These are phyloP conservation scores for Cadophora gregata DNA, from an alignment of 2,329 filamentous ascomycete genomes.

Conservation along the genomic window DNA sequence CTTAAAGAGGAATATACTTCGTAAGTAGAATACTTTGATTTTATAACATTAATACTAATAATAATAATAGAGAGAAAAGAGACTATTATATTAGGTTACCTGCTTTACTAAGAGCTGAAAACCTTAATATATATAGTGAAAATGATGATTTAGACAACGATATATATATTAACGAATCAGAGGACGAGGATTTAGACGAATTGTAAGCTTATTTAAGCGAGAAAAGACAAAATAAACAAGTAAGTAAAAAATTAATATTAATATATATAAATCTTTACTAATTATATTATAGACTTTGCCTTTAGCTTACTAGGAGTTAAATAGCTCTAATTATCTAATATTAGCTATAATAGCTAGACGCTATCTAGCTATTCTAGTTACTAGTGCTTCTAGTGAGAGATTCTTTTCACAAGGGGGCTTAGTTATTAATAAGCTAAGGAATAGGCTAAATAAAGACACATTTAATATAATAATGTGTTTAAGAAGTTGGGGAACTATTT, in stretches of 20 bases:
- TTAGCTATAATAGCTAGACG: slow-evolving; percentile 5
- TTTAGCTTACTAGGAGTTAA: background rate
- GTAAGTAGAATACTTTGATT: background rate
- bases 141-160: background rate
- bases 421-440: background rate
- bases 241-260: background rate
- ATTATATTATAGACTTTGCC: background rate
- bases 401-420: background rate
- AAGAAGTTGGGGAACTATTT: slow-evolving; percentile 1
- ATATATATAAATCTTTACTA: background rate
- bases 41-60: background rate
- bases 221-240: slow-evolving; percentile 2
- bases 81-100: slow-evolving; percentile 2
- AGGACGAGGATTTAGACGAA: background rate
- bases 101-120: background rate
- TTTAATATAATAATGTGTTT: slow-evolving; percentile 7
- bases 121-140: slow-evolving; percentile 2
- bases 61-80: slow-evolving; percentile 1
- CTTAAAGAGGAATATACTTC: background rate
- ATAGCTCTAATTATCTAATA: background rate
- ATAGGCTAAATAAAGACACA: slow-evolving; percentile 1
- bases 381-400: slow-evolving; percentile 3
- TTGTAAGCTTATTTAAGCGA: slow-evolving; percentile 5
- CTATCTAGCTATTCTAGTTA: slow-evolving; percentile 3
- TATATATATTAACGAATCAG: slow-evolving; percentile 2